Conservation (phyloP, 2,329 filamentous ascomycete genomes). For the Leptographium lundbergii region DNA sequence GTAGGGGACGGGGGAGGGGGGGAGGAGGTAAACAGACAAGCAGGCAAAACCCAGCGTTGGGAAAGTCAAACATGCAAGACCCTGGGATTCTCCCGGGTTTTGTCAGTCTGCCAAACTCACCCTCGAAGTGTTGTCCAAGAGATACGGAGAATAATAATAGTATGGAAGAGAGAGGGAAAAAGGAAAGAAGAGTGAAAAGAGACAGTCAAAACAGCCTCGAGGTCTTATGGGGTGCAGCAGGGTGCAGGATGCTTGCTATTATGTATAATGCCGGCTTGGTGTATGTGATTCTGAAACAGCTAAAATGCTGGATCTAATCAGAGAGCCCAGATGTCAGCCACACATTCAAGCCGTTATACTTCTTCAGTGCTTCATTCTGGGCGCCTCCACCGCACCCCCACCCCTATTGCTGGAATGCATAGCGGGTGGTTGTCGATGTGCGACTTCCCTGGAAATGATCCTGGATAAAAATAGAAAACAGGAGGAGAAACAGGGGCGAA, state of each 20-base stretch:
- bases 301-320: slow-evolving; percentile 8
- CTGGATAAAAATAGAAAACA: slow-evolving; percentile 11
- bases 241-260: slow-evolving; percentile 6
- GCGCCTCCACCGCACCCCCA: background rate
- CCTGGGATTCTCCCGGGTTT: background rate
- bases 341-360: slow-evolving; percentile 8
- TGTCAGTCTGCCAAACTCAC: slow-evolving; percentile 1
- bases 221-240: slow-evolving; percentile 3
- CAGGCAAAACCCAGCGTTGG: background rate
- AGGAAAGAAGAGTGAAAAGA: background rate
- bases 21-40: background rate
- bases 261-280: slow-evolving; percentile 9
- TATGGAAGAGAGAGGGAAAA: slow-evolving; percentile 1
- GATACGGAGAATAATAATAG: background rate
- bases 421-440: background rate
- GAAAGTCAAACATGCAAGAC: background rate
- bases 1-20: background rate
- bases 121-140: background rate
- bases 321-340: slow-evolving; percentile 9
- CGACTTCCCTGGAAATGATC: slow-evolving; percentile 1
- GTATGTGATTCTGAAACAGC: slow-evolving; percentile 12
- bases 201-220: background rate
- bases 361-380: slow-evolving; percentile 1
- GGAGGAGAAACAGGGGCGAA: background rate
- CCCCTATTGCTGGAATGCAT: background rate